These are phyloP conservation scores for Rubia occidens DNA, from an alignment of 305 asterid species.

Conservation along the genomic window DNA sequence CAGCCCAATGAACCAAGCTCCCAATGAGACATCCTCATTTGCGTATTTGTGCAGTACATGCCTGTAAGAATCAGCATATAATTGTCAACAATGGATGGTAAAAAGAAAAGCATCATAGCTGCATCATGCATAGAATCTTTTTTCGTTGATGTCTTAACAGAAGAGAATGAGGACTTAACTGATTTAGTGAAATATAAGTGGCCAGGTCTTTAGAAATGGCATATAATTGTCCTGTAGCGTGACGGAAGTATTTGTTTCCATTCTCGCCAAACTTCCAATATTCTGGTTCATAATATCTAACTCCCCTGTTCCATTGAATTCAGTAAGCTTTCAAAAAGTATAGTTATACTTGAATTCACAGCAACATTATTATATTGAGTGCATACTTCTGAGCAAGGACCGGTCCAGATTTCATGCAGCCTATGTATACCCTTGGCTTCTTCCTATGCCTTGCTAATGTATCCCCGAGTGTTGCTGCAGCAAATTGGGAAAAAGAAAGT, in stretches of 20 bases:
- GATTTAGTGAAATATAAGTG: constrained; percentile 57
- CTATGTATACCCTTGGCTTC: constrained; percentile 63
- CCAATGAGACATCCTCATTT: constrained; percentile 82
- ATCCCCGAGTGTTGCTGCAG: constrained; percentile 74
- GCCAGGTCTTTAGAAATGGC: constrained; percentile 88
- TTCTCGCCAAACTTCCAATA: constrained; percentile 90
- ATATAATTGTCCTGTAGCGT: constrained; percentile 85
- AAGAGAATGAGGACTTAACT: constrained; percentile 26
- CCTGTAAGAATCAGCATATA: constrained; percentile 28
- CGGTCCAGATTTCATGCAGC: constrained; percentile 96
- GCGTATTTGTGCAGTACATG: constrained; percentile 86
- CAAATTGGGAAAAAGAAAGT: background rate
- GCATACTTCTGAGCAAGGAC: constrained; percentile 81
- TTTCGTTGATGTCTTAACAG: background rate
- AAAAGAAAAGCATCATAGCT: background rate
- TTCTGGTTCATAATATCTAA: constrained; percentile 90
- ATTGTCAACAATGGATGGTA: constrained; percentile 7
- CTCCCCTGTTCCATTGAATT: constrained; percentile 54
- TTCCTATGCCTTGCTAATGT: constrained; percentile 60
- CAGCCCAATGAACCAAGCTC: constrained; percentile 94
- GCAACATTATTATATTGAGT: background rate
- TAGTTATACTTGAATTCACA: background rate
- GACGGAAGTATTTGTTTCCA: constrained; percentile 92
- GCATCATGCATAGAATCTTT: background rate
- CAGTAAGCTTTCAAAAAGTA: constrained; percentile 6